phyloP scores from a whole-genome alignment of 768 basidiomycete species.

The Auriscalpium vulgare region DNA sequence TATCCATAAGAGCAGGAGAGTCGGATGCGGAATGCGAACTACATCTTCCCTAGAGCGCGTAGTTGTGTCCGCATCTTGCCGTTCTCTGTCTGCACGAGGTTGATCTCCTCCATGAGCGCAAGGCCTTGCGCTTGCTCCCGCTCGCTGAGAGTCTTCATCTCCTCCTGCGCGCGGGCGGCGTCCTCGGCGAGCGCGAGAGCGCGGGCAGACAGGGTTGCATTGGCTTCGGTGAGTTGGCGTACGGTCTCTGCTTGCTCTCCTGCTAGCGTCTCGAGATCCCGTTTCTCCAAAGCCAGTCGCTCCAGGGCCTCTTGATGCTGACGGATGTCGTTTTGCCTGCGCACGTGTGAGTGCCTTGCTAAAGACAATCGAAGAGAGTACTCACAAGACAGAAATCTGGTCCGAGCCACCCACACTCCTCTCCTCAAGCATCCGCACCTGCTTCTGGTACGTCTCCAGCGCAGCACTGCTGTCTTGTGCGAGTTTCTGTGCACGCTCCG shows the following conservation, averaged over 20 bases:
- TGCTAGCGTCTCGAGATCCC: conserved; percentile 57
- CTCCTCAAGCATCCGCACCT: conserved; percentile 74
- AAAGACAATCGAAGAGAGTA: conserved; percentile 8
- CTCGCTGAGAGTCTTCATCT: conserved; percentile 57
- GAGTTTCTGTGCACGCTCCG: conserved; percentile 84
- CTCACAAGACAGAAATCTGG: conserved; percentile 52
- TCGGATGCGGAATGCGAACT: not conserved
- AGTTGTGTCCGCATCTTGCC: conserved; percentile 61
- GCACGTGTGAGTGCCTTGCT: not conserved
- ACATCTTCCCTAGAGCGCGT: conserved; percentile 46
- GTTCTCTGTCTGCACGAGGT: conserved; percentile 76
- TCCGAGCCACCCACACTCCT: conserved; percentile 47
- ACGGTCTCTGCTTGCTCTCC: conserved; percentile 70
- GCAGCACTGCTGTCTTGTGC: conserved; percentile 74
- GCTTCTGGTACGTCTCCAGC: conserved; percentile 86
- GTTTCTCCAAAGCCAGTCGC: conserved; percentile 51
- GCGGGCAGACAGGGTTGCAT: conserved; percentile 66
- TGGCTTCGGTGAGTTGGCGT: conserved; percentile 68
- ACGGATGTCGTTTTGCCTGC: conserved; percentile 59
- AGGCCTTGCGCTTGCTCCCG: conserved; percentile 78
- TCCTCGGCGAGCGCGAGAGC: conserved; percentile 67
- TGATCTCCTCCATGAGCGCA: conserved; percentile 83
- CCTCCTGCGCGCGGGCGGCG: conserved; percentile 56
- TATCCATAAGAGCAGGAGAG: no score
- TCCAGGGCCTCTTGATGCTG: conserved; percentile 57